A percentile compares a stretch with the other conserved stretches of the same genome.
phyloP scores from a whole-genome alignment of 768 basidiomycete species.

The Suillus decipiens region DNA sequence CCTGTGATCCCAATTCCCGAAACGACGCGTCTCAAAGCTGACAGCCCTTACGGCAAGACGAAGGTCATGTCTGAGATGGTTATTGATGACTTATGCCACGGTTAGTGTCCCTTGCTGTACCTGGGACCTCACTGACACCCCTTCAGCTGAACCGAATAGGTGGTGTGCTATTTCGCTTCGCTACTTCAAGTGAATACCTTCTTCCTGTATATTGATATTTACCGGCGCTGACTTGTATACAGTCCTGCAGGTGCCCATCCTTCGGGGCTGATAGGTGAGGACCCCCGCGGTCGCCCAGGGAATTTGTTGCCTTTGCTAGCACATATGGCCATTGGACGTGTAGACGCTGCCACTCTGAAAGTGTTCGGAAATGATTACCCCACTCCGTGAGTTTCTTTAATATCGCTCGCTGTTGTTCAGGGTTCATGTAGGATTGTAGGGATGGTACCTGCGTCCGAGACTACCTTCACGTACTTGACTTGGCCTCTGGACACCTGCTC shows the following conservation, averaged over 20 bases:
- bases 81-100: conserved; percentile 83
- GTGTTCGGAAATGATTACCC: conserved; percentile 99
- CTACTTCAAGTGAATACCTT: conserved; percentile 87
- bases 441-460: conserved; percentile 99
- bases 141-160: conserved; percentile 60
- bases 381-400: conserved; percentile 63
- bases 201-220: conserved; percentile 7
- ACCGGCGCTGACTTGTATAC: neutral
- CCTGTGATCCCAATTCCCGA: conserved; percentile 93
- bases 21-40: conserved; percentile 80
- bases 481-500: conserved; percentile 91
- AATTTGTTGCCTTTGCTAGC: conserved; percentile 93
- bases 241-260: conserved; percentile 99
- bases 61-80: conserved; percentile 94
- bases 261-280: conserved; percentile 93
- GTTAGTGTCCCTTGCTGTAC: conserved; percentile 40
- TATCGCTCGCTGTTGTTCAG: conserved; percentile 6
- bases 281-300: conserved; percentile 92
- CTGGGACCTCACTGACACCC: conserved; percentile 13
- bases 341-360: conserved; percentile 65
- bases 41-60: conserved; percentile 95
- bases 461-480: conserved; percentile 90
- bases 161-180: conserved; percentile 88
- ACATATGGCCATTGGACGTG: conserved; percentile 91
- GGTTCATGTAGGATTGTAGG: conserved; percentile 36